Evolutionary conservation across 1,284 basidiomycete genomes (phyloP).

Genomic region (Leccinum pachyderme): DNA sequence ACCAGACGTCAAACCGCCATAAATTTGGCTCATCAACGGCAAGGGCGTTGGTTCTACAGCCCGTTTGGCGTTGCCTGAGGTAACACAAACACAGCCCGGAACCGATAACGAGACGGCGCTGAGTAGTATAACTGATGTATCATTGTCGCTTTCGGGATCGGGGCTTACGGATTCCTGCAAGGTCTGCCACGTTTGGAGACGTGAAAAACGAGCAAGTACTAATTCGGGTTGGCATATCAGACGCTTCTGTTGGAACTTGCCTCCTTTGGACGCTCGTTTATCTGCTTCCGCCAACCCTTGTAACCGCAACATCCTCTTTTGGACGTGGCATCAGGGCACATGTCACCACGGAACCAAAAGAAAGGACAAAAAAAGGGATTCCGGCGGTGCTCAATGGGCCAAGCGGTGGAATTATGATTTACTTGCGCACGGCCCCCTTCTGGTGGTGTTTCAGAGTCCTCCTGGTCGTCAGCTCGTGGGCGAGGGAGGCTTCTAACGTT

Average conservation of each 20-base stretch:
- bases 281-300: conserved; percentile 10
- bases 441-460: conserved; percentile 6
- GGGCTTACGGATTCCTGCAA: not conserved
- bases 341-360: conserved; percentile 7
- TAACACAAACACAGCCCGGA: conserved; percentile 21
- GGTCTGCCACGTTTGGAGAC: conserved; percentile 17
- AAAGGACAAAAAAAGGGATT: conserved; percentile 1
- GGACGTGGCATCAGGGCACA: conserved; percentile 5
- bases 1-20: conserved; percentile 13
- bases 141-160: conserved; percentile 5
- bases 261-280: conserved; percentile 19
- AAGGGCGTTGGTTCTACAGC: not conserved
- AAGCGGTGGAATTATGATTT: conserved; percentile 10
- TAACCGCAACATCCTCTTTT: conserved; percentile 3
- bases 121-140: conserved; percentile 13
- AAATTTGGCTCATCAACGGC: conserved; percentile 4
- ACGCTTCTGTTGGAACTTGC: conserved; percentile 31
- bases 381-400: not conserved
- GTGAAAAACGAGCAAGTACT: conserved; percentile 20
- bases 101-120: conserved; percentile 13
- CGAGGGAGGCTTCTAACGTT: not conserved
- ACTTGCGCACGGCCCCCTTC: not conserved
- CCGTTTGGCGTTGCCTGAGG: conserved; percentile 13
- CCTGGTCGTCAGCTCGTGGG: not conserved
- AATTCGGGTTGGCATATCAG: conserved; percentile 23